Evolutionary conservation across 2,329 filamentous ascomycete species (phyloP).

Genomic region (Colletotrichum sp.): DNA sequence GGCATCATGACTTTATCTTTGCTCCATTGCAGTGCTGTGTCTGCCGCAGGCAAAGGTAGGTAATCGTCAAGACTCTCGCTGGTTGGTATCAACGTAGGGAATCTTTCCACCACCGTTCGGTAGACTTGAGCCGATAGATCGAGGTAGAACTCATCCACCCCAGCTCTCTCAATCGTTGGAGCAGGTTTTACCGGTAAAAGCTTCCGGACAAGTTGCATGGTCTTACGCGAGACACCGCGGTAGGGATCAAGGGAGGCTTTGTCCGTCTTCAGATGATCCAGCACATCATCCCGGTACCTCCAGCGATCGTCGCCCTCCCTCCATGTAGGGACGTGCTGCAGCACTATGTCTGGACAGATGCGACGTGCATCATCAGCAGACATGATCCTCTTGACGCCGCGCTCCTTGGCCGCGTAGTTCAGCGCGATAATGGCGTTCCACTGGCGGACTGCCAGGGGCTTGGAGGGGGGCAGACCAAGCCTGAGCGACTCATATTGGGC

Average conservation of each 20-base stretch:
- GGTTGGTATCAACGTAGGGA: background rate
- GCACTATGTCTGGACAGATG: background rate
- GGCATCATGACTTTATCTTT: background rate
- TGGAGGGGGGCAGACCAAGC: conserved; percentile 36
- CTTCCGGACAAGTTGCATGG: background rate
- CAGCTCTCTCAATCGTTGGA: background rate
- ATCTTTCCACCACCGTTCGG: background rate
- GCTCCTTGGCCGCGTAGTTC: background rate
- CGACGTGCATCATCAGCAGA: background rate
- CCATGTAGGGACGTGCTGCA: background rate
- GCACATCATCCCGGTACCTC: background rate
- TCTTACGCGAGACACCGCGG: background rate
- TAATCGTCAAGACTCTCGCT: background rate
- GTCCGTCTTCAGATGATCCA: background rate
- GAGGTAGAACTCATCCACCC: background rate
- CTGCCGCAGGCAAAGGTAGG: background rate
- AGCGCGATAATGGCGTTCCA: conserved; percentile 8
- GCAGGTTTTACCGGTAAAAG: background rate
- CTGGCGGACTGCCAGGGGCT: background rate
- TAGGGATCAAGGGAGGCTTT: background rate
- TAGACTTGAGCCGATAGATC: background rate
- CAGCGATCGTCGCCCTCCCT: background rate
- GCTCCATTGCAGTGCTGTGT: background rate
- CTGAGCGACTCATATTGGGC: conserved; percentile 34
- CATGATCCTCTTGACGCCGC: background rate